Conservation (phyloP, 495 filamentous ascomycete species). For the Sabuloglossum arenarium region DNA sequence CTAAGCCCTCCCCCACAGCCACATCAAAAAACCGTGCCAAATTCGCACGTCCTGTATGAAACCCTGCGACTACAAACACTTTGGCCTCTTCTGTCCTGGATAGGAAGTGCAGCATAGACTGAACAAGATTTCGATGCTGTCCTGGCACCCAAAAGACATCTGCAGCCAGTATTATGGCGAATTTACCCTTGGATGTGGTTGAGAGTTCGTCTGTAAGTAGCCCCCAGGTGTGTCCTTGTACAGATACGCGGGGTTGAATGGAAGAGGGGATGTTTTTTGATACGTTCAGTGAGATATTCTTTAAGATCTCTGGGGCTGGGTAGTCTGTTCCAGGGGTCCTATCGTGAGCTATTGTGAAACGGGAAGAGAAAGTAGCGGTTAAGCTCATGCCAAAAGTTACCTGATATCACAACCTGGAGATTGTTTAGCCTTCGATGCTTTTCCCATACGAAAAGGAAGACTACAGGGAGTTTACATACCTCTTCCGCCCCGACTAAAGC, state of each 20-base stretch:
- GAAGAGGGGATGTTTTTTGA: constrained; percentile 24
- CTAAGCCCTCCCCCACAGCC: constrained; percentile 34
- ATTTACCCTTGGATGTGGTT: constrained; percentile 23
- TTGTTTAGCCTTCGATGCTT: background rate
- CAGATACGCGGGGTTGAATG: constrained; percentile 14
- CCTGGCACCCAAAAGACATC: constrained; percentile 76
- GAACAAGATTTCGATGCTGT: constrained; percentile 51
- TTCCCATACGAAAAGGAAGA: background rate
- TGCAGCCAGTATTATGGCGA: constrained; percentile 51
- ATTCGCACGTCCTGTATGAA: constrained; percentile 64
- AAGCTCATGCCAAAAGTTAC: background rate
- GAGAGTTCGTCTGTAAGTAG: constrained; percentile 34
- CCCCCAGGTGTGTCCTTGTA: constrained; percentile 62
- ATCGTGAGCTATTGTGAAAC: constrained; percentile 1
- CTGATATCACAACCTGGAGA: constrained; percentile 4
- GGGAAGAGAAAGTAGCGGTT: background rate
- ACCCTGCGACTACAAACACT: constrained; percentile 52
- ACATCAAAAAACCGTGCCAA: constrained; percentile 51
- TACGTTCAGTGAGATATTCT: constrained; percentile 42
- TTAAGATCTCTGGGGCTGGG: constrained; percentile 37
- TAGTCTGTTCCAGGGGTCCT: constrained; percentile 34
- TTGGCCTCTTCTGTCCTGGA: constrained; percentile 8
- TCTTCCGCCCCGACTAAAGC: constrained; percentile 37
- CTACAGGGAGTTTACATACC: constrained; percentile 14
- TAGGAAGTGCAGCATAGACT: constrained; percentile 55